Evolutionary conservation across 78 protist species (phyloP).

Genomic region (Mantamonas sphyraenae): DNA sequence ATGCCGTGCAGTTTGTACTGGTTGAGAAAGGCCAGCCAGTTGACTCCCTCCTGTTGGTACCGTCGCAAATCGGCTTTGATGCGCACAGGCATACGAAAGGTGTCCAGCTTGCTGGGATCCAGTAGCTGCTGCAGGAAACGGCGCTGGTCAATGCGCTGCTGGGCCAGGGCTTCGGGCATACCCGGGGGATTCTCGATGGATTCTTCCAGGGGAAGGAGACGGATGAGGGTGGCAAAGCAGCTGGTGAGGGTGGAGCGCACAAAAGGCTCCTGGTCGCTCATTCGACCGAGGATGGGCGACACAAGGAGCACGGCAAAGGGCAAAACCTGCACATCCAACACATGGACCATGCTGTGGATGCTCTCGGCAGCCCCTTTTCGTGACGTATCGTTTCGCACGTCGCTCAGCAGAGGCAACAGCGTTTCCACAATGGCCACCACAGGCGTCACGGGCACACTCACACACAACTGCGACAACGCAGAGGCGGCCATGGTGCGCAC

Average conservation of each 20-base stretch:
- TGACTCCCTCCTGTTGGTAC: slow-evolving; percentile 90
- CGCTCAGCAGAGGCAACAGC: slow-evolving; percentile 10
- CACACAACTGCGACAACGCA: no score
- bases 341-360: background rate
- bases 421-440: background rate
- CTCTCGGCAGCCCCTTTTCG: slow-evolving; percentile 28
- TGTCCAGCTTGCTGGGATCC: slow-evolving; percentile 21
- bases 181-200: slow-evolving; percentile 33
- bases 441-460: no score
- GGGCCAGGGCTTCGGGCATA: slow-evolving; percentile 6
- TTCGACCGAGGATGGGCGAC: slow-evolving; percentile 2
- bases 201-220: slow-evolving; percentile 47
- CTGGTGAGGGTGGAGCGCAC: slow-evolving; percentile 17
- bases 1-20: slow-evolving; percentile 61
- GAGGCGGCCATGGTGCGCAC: no score
- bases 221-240: slow-evolving; percentile 32
- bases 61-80: slow-evolving; percentile 60
- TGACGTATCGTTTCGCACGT: background rate
- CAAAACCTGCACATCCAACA: background rate
- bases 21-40: slow-evolving; percentile 79
- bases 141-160: slow-evolving; percentile 4
- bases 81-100: slow-evolving; percentile 21
- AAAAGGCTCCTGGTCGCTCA: slow-evolving; percentile 1
- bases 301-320: background rate
- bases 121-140: slow-evolving; percentile 42